Evolutionary conservation across 306 rosid genomes (phyloP).

Genomic region (Ammopiptanthus mongolicus): DNA sequence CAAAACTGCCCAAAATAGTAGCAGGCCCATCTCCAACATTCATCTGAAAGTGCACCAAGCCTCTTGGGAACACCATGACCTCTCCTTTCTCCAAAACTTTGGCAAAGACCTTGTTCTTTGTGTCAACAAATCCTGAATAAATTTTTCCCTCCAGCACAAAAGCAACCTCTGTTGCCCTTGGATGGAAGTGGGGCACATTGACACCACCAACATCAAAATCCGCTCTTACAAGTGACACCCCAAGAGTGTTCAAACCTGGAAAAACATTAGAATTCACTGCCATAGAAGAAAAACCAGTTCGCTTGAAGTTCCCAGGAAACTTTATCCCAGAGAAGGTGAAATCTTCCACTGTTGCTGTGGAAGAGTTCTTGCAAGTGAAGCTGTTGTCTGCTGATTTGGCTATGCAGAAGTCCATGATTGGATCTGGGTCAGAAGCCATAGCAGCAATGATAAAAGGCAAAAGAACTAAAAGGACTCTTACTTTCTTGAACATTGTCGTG

Average conservation of each 20-base stretch:
- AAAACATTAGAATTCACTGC: constrained; percentile 67
- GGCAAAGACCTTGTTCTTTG: constrained; percentile 63
- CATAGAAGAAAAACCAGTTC: constrained; percentile 52
- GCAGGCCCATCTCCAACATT: constrained; percentile 83
- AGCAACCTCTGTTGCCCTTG: constrained; percentile 83
- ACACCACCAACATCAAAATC: constrained; percentile 80
- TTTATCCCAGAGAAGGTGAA: constrained; percentile 71
- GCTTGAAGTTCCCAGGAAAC: constrained; percentile 49
- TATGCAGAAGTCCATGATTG: constrained; percentile 77
- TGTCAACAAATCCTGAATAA: constrained; percentile 79
- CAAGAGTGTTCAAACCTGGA: constrained; percentile 90
- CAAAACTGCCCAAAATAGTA: constrained; percentile 71
- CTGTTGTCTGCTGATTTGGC: constrained; percentile 25
- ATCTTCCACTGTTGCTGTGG: constrained; percentile 59
- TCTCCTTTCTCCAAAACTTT: constrained; percentile 84
- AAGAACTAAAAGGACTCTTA: constrained; percentile 15
- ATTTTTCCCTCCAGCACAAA: constrained; percentile 71
- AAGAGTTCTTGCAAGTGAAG: constrained; percentile 67
- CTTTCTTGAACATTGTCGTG: constrained; percentile 29
- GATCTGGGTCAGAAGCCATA: constrained; percentile 86
- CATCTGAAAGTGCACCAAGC: constrained; percentile 85
- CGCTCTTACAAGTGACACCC: constrained; percentile 76
- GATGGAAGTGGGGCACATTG: constrained; percentile 80
- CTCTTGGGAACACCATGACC: constrained; percentile 90
- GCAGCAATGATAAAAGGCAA: constrained; percentile 27